Evolutionary conservation across 1,139 yeast species (phyloP), one percentile per base, ranked within the genome.

Genomic region (Saccharomyces hybrid): DNA sequence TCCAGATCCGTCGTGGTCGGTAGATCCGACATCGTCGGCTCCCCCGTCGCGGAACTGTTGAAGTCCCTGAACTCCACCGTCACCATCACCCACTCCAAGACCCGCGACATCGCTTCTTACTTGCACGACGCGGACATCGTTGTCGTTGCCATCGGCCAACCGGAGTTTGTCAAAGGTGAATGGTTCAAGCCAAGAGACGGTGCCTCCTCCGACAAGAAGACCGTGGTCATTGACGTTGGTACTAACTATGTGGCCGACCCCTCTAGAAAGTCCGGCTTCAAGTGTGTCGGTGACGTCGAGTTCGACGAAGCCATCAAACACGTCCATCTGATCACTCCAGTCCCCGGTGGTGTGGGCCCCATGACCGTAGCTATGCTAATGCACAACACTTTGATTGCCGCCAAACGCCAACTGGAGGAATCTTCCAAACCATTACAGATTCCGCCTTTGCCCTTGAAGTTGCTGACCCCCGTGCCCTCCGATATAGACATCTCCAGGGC

Each of bases 291-390:
- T 56, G 99, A 93, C 69, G 96, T 91, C 57, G 96, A 91, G 60
- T 90, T 80, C 64, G 84, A 77, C 52, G 74, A 82, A 27, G 89
- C 89, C 54, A 68, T 78, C 51, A 75, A 80, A 54, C 81, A 79
- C 57, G 96, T 95, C 29, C 77, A 85, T 41, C 77, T 79, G 66
- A 80, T 93, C 67, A 93, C 99, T 27, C 99, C 99, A 28, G 99
- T 93, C 56, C 99, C 99, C 51, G 99, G 99, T 68, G 99, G 99
- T 62, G 99, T 93, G 57, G 99, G 99, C 52, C 99, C 99, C 64
- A 93, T 93, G 98, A 93, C 99, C 13, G 98, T 93, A 52, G 98
- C 98, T 51, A 88, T 90, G 87, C 80, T 93, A 56, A 82, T 91
- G 71, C 87, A 87, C 67, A 93, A 93, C 70, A 96, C 91, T 32